Evolutionary conservation across 2,329 filamentous ascomycete species (phyloP).

Genomic region (Fusarium sp.): DNA sequence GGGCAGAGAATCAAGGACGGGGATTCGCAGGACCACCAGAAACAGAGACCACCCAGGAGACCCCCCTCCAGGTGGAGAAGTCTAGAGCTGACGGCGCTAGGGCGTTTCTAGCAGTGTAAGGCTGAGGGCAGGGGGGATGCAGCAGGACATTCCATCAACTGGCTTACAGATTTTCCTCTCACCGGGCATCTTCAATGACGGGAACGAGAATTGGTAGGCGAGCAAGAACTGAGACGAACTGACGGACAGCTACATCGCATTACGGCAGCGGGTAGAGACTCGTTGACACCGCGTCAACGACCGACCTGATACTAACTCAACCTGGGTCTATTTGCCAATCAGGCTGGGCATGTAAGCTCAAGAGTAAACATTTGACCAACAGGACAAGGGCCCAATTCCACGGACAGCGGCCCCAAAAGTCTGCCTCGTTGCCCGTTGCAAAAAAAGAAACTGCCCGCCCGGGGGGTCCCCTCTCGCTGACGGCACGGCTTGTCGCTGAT

Average conservation of each 20-base stretch:
- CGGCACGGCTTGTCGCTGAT: neutral
- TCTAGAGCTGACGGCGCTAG: constrained; percentile 38
- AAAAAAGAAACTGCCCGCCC: neutral
- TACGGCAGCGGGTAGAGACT: neutral
- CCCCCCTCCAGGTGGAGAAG: constrained; percentile 27
- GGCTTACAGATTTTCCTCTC: constrained; percentile 11
- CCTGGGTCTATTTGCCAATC: neutral
- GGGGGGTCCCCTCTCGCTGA: neutral
- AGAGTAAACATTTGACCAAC: neutral
- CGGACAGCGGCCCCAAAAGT: neutral
- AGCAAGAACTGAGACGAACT: neutral
- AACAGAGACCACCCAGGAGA: constrained; percentile 17
- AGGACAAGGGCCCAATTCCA: neutral
- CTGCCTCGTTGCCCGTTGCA: neutral
- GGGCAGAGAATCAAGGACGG: constrained; percentile 7
- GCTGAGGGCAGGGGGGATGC: constrained; percentile 37
- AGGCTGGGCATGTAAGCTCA: neutral
- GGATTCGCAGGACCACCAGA: neutral
- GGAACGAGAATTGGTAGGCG: neutral
- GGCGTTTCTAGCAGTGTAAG: constrained; percentile 39
- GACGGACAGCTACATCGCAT: neutral
- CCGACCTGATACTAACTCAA: neutral
- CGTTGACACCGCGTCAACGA: neutral
- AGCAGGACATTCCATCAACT: constrained; percentile 13
- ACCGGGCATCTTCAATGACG: neutral